phyloP scores from a whole-genome alignment of 208 protist species.

The Blechomonas ayalai region DNA sequence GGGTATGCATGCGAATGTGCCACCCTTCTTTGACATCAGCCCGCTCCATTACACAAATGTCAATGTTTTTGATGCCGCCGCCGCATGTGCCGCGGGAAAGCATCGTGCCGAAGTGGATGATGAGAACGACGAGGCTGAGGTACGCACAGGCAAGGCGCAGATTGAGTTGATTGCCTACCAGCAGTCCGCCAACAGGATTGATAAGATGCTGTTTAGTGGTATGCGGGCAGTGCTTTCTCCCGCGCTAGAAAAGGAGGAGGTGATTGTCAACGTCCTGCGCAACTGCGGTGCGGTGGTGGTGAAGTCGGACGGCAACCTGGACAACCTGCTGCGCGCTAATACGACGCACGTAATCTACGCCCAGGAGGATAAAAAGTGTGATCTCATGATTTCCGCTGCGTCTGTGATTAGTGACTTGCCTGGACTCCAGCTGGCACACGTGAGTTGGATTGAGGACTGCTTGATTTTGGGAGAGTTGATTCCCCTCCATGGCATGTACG shows the following conservation, averaged over 20 bases:
- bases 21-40: conserved; percentile 58
- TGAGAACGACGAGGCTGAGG: conserved; percentile 46
- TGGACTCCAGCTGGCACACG: conserved; percentile 54
- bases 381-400: conserved; percentile 60
- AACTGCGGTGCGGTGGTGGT: conserved; percentile 59
- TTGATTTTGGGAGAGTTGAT: conserved; percentile 74
- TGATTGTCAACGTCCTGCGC: conserved; percentile 30
- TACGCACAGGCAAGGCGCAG: conserved; percentile 17
- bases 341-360: conserved; percentile 79
- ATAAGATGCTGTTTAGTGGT: conserved; percentile 74
- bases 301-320: conserved; percentile 14
- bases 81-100: conserved; percentile 21
- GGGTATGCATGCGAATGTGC: conserved; percentile 21
- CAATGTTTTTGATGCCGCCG: conserved; percentile 49
- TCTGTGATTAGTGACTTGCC: conserved; percentile 27
- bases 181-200: conserved; percentile 51
- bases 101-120: conserved; percentile 19
- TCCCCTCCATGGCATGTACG: conserved; percentile 66
- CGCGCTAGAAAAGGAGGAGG: conserved; percentile 24
- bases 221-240: conserved; percentile 52
- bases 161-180: conserved; percentile 60
- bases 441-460: conserved; percentile 81
- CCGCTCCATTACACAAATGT: conserved; percentile 55
- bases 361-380: conserved; percentile 69
- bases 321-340: conserved; percentile 25